Percentiles rank a stretch among this genome's conserved stretches.
Conservation (phyloP, 2,329 filamentous ascomycete species). For the Ustulina deusta region DNA sequence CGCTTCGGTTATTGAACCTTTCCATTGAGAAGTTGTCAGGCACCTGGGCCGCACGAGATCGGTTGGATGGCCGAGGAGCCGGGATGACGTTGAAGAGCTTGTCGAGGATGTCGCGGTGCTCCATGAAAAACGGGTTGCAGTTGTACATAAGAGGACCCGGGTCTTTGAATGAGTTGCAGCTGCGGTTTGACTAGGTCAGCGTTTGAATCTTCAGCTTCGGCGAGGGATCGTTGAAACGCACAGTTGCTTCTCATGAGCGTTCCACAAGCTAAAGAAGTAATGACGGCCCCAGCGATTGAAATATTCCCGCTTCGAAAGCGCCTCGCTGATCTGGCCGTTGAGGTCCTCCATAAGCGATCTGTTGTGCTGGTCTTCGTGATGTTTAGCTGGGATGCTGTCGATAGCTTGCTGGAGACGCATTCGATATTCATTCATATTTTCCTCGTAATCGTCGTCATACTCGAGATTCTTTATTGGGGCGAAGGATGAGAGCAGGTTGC, state of each 20-base stretch:
- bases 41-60: not conserved
- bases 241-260: slow-evolving; percentile 67
- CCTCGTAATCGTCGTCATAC: slow-evolving; percentile 44
- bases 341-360: slow-evolving; percentile 64
- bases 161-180: slow-evolving; percentile 73
- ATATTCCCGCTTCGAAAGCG: slow-evolving; percentile 55
- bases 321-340: slow-evolving; percentile 64
- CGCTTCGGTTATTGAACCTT: slow-evolving; percentile 56
- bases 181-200: slow-evolving; percentile 26
- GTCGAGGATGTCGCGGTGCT: slow-evolving; percentile 64
- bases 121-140: slow-evolving; percentile 63
- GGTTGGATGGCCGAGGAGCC: slow-evolving; percentile 56
- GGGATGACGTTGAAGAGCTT: slow-evolving; percentile 60
- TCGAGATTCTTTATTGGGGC: slow-evolving; percentile 57
- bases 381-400: slow-evolving; percentile 50
- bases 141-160: slow-evolving; percentile 68
- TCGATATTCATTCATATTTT: slow-evolving; percentile 22
- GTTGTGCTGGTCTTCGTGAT: slow-evolving; percentile 56
- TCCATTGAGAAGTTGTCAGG: not conserved
- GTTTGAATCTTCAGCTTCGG: not conserved
- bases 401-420: slow-evolving; percentile 50
- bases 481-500: slow-evolving; percentile 61
- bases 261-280: slow-evolving; percentile 67
- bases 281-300: slow-evolving; percentile 67
- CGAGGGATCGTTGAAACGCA: slow-evolving; percentile 30